Conservation (phyloP, 2,329 filamentous ascomycete genomes). For the Clarireedia monteithiana region DNA sequence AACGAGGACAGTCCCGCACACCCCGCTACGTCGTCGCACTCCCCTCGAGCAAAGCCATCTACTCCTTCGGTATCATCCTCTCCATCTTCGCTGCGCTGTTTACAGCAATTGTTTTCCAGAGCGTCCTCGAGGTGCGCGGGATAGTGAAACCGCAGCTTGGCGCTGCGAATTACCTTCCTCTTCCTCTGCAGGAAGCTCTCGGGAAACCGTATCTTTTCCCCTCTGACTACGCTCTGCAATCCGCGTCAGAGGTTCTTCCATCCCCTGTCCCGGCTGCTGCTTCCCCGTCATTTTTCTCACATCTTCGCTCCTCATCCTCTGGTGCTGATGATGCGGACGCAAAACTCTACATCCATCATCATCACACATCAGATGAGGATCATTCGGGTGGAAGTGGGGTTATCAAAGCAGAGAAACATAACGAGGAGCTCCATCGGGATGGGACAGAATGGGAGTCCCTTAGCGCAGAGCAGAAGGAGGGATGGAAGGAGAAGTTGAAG, state of each 20-base stretch:
- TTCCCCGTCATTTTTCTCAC: slow-evolving; percentile 1
- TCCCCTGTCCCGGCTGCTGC: background rate
- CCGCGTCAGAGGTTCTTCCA: background rate
- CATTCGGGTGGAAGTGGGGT: background rate
- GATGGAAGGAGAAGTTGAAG: slow-evolving; percentile 26
- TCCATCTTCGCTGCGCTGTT: slow-evolving; percentile 20
- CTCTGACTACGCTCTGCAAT: background rate
- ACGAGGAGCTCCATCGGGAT: slow-evolving; percentile 18
- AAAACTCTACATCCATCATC: background rate
- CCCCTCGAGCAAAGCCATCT: slow-evolving; percentile 20
- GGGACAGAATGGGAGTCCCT: slow-evolving; percentile 27
- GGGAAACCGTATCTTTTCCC: slow-evolving; percentile 21
- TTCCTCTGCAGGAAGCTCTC: slow-evolving; percentile 21
- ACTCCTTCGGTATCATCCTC: slow-evolving; percentile 17
- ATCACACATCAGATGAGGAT: background rate
- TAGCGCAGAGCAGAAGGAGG: slow-evolving; percentile 20
- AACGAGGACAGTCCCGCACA: slow-evolving; percentile 24
- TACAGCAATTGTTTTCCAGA: slow-evolving; percentile 23
- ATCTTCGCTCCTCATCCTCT: background rate
- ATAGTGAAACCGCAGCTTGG: slow-evolving; percentile 19
- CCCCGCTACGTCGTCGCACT: slow-evolving; percentile 28
- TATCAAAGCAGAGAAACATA: slow-evolving; percentile 20
- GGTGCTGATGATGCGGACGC: background rate
- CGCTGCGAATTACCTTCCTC: slow-evolving; percentile 20
- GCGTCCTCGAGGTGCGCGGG: slow-evolving; percentile 26